Conservation (phyloP, 495 filamentous ascomycete species). For the Cercophora samala region DNA sequence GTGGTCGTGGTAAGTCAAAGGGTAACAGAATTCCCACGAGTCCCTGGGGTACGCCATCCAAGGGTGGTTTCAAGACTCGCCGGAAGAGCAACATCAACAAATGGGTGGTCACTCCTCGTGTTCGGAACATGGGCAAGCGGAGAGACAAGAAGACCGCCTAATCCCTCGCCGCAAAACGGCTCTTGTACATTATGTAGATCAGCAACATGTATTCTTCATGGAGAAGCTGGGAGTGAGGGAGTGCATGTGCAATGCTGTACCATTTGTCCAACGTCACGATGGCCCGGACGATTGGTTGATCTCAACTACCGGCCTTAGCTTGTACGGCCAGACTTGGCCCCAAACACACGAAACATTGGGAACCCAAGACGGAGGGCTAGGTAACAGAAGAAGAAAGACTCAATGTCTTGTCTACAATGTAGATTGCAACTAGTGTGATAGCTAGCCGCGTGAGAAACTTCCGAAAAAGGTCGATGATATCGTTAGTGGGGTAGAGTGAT, state of each 20-base stretch:
- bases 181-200: slow-evolving; percentile 37
- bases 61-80: slow-evolving; percentile 95
- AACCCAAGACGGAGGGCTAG: no score
- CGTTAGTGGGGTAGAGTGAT: neutral
- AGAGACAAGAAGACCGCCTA: slow-evolving; percentile 47
- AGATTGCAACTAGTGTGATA: no score
- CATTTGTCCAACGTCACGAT: neutral
- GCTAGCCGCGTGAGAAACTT: neutral
- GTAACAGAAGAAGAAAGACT: no score
- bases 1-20: slow-evolving; percentile 98
- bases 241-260: neutral
- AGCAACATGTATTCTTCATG: slow-evolving; percentile 16
- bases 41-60: slow-evolving; percentile 92
- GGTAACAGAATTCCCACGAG: slow-evolving; percentile 91
- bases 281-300: neutral
- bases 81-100: slow-evolving; percentile 70
- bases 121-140: slow-evolving; percentile 73
- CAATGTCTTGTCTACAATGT: no score
- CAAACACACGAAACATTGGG: neutral
- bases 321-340: neutral
- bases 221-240: slow-evolving; percentile 1
- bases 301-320: neutral
- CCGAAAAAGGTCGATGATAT: neutral
- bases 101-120: slow-evolving; percentile 70
- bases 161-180: slow-evolving; percentile 9